Percentiles rank a stretch among this genome's conserved stretches.
Conservation (phyloP, 2,329 filamentous ascomycete species). For the Tolypocladium tropicale region DNA sequence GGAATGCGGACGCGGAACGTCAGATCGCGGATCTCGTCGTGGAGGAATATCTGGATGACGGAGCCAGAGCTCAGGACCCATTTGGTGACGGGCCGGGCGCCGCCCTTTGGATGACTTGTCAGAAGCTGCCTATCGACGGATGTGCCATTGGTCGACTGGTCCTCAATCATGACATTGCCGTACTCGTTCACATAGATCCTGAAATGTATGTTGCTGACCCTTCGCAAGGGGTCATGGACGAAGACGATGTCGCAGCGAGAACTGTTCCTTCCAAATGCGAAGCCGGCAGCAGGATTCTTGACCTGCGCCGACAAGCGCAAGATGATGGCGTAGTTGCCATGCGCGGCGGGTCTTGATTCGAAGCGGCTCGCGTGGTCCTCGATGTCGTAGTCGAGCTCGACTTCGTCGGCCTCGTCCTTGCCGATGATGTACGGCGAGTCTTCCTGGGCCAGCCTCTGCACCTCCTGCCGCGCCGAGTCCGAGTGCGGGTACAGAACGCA, state of each 20-base stretch:
- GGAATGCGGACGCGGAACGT: constrained; percentile 82
- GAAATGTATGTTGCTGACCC: constrained; percentile 93
- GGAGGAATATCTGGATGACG: constrained; percentile 58
- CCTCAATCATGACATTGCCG: constrained; percentile 82
- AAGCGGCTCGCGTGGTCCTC: constrained; percentile 42
- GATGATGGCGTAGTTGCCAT: constrained; percentile 59
- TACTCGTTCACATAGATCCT: constrained; percentile 84
- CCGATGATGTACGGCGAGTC: constrained; percentile 39
- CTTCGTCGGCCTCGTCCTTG: constrained; percentile 36
- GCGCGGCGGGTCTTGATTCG: constrained; percentile 30
- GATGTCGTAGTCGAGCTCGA: constrained; percentile 38
- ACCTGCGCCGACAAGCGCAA: constrained; percentile 67
- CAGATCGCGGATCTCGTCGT: constrained; percentile 46
- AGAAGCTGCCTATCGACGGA: constrained; percentile 68
- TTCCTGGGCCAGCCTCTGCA: constrained; percentile 40
- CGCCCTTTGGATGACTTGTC: constrained; percentile 26
- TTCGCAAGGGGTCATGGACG: constrained; percentile 53
- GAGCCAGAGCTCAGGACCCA: constrained; percentile 64
- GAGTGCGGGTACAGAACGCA: constrained; percentile 79
- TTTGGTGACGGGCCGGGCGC: constrained; percentile 18
- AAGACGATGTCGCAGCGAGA: constrained; percentile 63
- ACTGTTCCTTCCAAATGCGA: constrained; percentile 74
- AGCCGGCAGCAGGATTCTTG: constrained; percentile 61
- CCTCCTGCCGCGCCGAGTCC: constrained; percentile 58
- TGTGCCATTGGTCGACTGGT: constrained; percentile 93